Base-by-base conservation (phyloP, 176 grass and related monocot genomes). In the Musa beccarii region DNA sequence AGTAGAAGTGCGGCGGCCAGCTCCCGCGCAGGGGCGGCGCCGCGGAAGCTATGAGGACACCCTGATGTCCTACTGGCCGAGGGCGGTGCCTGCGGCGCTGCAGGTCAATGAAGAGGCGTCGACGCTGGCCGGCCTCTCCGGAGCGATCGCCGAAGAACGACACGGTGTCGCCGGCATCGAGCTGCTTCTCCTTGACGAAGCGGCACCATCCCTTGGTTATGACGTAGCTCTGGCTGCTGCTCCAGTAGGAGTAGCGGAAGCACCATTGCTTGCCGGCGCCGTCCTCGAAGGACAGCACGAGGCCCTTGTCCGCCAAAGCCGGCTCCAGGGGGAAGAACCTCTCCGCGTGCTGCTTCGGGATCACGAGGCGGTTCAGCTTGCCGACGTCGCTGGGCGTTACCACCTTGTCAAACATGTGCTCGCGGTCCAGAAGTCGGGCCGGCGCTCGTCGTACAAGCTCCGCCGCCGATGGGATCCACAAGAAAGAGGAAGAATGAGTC, bases 231-330 rank as follows among this genome's bases (percentile, higher is more conserved):
- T 96, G 93, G 87, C 93, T 96, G 87, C 89, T 96, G 79, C 90
- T 92, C 93, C 93, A 96, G 85, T 96, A 96, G 10, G 93, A 96
- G 87, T 96, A 96, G 54, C 93, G 87, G 84, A 96, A 96, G 72
- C 83, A 66, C 93, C 93, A 96, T 52, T 85, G 56, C 81, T 92
- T 89, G 55, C 89, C 87, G 0, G 75, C 53, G 34, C 85, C 83
- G 81, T 96, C 93, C 85, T 96, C 93, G 72, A 96, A 96, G 78
- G 55, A 84, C 22, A 96, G 78, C 59, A 90, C 70, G 53, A 92
- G 83, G 10, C 93, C 89, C 78, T 96, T 96, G 26, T 78, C 83
- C 5, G 57, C 57, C 3, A 61, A n/a, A 19, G 57, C 15, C 57
- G 57, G 57, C 7, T 84, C 89, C 6, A 89, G 82, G 1, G 95